A percentile compares a stretch with the other conserved stretches of the same genome.
phyloP scores from a whole-genome alignment of 805 yeast species.

The Brettanomyces custersianus region DNA sequence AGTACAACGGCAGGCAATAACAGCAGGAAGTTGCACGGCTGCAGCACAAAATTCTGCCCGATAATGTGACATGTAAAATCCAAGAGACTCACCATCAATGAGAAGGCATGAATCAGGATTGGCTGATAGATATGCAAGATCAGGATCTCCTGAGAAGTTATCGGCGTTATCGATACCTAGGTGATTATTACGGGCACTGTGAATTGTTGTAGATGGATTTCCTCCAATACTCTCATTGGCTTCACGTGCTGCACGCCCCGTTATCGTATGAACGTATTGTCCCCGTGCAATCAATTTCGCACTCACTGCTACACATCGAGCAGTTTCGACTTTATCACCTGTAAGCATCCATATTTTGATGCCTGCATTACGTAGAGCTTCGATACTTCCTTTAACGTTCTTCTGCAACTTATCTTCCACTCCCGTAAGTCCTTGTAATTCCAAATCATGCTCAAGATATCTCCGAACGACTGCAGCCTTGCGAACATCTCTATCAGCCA shows the following conservation, averaged over 20 bases:
- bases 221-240: conserved; percentile 34
- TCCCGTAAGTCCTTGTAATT: conserved; percentile 87
- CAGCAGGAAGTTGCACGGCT: conserved; percentile 78
- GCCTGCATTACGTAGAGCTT: conserved; percentile 90
- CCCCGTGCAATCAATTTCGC: conserved; percentile 90
- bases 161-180: conserved; percentile 71
- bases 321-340: conserved; percentile 98
- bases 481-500: conserved; percentile 68
- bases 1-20: conserved; percentile 96
- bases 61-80: conserved; percentile 53
- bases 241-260: too few relatives aligned
- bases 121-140: conserved; percentile 61
- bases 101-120: conserved; percentile 66
- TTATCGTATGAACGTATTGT: conserved; percentile 82
- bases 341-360: conserved; percentile 98
- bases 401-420: conserved; percentile 93
- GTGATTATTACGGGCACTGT: background rate
- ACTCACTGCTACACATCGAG: conserved; percentile 94
- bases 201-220: background rate
- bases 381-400: conserved; percentile 88
- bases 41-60: conserved; percentile 67
- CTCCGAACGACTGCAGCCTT: conserved; percentile 63
- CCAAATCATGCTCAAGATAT: conserved; percentile 74
- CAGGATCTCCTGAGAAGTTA: too few relatives aligned
- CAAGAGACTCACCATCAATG: conserved; percentile 90